Base-by-base conservation (phyloP, 306 rosid species). In the Arachis stenosperma region DNA sequence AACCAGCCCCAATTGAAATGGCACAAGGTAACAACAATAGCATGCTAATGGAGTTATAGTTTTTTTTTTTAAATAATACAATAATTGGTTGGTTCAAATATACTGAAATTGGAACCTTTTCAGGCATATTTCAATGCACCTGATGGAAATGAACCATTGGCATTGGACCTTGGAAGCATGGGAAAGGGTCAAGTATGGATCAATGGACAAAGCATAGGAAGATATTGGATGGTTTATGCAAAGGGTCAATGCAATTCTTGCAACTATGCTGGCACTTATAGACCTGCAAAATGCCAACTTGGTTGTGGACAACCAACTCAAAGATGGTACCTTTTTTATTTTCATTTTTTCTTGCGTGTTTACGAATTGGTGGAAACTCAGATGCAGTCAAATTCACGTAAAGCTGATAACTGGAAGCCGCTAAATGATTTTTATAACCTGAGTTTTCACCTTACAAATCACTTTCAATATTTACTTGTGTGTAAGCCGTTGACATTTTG, bases 131-230 rank as follows among this genome's bases (percentile, higher is more conserved):
- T 94, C 74, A 81, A 88, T 70, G 91, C 96, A 53, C 99, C 97
- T 0, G 33, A 29, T 22, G 97, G 97, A 64, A 62, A 75, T 41
- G 97, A 88, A 70, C 89, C 97, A 62, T 57, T 95, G 88, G 99
- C 90, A 51, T 81, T 95, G 84, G 96, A 95, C 88, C 52, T 95
- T 79, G 74, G 83, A 9, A 88, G 91, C 40, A 95, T 95, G 99
- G 99, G 97, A 74, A 95, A 91, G 67, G 99, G 99, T 74, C 99
- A 95, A 86, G 93, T 83, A 22, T 95, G 99, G 99, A 86, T 95
- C 88, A 95, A 95, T 71, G 99, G 99, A 22, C 89, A 90, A 53
- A 91, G 97, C 76, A 90, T 94, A 43, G 99, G 99, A 77, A 87
- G 99, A 78, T 94, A 94, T 74, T 94, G 99, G 99, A 85, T 84